Base-by-base conservation (phyloP, 1,139 yeast species). In the Hyphopichia burtonii region DNA sequence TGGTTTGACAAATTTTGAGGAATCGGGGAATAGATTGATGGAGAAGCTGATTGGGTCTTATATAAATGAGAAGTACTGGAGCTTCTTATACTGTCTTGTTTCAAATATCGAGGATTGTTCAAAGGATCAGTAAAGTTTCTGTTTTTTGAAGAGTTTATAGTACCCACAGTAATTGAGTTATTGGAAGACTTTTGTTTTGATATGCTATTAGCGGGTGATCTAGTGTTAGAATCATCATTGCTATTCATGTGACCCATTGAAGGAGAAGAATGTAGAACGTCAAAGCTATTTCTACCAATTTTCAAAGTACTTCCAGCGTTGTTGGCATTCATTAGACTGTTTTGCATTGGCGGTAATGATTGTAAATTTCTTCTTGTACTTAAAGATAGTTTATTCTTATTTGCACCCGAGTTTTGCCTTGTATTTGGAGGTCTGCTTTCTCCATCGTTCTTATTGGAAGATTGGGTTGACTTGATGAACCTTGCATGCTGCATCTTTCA, bases 271-370 rank as follows among this genome's bases (percentile, higher is more conserved):
- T 32, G 41, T 4, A 32, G 34, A 8, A 38, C 41, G 15, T 38
- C 32, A 20, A 14, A 38, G 15, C 41, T 28, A 22, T 38, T 37
- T 33, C 40, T 41, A 1, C 50, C 50, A 17, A 47, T 45, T 3
- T 40, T 43, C 12, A 46, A 37, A 11, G 50, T 46, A 16, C 45
- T 41, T 12, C 48, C 50, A 6, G 32, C 41, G 15, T 36, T 28
- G 41, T 52, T 53, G 5, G 64, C 55, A 34, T 58, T 51, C 63
- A 58, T 58, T 16, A 40, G 14, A 34, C 19, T 15, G 11, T 18
- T 36, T 18, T 31, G 34, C 34, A 31, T 31, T 4, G 34, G 37
- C 6, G 27, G 36, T 15, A 34, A 20, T 7, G 16, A 15, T 36
- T 32, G 31, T 36, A 32, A 8, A 25, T 20, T 31, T 15, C 36